Conservation (phyloP, 1,284 basidiomycete genomes). For the Hemileia vastatrix region DNA sequence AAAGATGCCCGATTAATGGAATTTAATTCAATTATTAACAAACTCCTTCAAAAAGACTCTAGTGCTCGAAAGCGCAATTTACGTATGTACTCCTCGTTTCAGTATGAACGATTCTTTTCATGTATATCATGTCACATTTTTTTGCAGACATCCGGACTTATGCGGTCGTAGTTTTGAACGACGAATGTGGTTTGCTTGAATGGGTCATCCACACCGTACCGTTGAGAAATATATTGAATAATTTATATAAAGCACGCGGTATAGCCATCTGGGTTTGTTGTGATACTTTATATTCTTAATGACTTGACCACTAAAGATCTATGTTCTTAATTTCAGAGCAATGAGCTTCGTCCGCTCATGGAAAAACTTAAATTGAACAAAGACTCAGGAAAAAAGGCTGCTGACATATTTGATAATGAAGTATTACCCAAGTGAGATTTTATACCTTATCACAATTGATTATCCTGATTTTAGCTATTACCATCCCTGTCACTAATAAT, state of each 20-base stretch:
- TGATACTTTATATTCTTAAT: slow-evolving; percentile 11
- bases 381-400: slow-evolving; percentile 52
- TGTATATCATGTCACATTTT: slow-evolving; percentile 6
- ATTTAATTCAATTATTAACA: slow-evolving; percentile 97
- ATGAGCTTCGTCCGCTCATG: slow-evolving; percentile 54
- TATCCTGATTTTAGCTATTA: neutral
- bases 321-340: slow-evolving; percentile 40
- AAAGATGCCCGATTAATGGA: slow-evolving; percentile 99
- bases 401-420: slow-evolving; percentile 54
- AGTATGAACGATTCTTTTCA: neutral
- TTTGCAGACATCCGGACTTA: slow-evolving; percentile 81
- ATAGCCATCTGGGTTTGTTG: slow-evolving; percentile 46
- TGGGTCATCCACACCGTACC: slow-evolving; percentile 95
- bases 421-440: slow-evolving; percentile 56
- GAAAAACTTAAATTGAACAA: slow-evolving; percentile 44
- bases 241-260: slow-evolving; percentile 60
- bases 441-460: neutral
- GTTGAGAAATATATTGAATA: slow-evolving; percentile 65
- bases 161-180: slow-evolving; percentile 89
- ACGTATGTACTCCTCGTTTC: slow-evolving; percentile 50
- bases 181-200: slow-evolving; percentile 95
- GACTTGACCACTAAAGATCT: too few species aligned
- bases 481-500: too few species aligned
- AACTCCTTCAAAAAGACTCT: slow-evolving; percentile 83
- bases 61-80: slow-evolving; percentile 67